Evolutionary conservation across 345 rosid species (phyloP).

Genomic region (Linum lewisii): DNA sequence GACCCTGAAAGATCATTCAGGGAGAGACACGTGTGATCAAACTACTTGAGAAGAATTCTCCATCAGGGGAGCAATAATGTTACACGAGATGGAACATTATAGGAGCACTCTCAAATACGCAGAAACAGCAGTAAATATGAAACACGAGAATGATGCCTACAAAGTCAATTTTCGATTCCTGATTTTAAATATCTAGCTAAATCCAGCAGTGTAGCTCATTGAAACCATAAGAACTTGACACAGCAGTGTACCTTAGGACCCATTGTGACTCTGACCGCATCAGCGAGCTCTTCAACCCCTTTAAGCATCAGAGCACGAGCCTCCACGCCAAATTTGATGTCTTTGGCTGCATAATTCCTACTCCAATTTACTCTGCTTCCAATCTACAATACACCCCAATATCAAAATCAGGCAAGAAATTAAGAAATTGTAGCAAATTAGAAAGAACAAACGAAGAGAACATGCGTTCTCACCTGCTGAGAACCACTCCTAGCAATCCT

Average conservation of each 20-base stretch:
- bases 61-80: neutral
- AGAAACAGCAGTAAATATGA: neutral
- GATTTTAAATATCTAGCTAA: no score
- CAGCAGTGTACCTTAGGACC: slow-evolving; percentile 71
- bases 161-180: no score
- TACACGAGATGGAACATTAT: neutral
- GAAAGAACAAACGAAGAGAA: neutral
- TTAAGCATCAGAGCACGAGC: slow-evolving; percentile 84
- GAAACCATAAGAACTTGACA: neutral
- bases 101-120: neutral
- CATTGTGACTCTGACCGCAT: slow-evolving; percentile 90
- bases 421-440: neutral
- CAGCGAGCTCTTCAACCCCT: slow-evolving; percentile 95
- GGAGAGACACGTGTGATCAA: neutral
- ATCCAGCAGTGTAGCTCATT: no score
- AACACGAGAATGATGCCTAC: neutral
- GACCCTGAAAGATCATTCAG: slow-evolving; percentile 43
- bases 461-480: slow-evolving; percentile 39
- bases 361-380: slow-evolving; percentile 61
- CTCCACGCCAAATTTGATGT: slow-evolving; percentile 77
- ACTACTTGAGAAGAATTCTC: neutral
- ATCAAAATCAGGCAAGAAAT: neutral
- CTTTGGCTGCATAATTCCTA: slow-evolving; percentile 88
- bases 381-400: slow-evolving; percentile 28
- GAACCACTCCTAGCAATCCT: slow-evolving; percentile 49